Conservation (phyloP, 306 rosid species). For the Vicia faba region DNA sequence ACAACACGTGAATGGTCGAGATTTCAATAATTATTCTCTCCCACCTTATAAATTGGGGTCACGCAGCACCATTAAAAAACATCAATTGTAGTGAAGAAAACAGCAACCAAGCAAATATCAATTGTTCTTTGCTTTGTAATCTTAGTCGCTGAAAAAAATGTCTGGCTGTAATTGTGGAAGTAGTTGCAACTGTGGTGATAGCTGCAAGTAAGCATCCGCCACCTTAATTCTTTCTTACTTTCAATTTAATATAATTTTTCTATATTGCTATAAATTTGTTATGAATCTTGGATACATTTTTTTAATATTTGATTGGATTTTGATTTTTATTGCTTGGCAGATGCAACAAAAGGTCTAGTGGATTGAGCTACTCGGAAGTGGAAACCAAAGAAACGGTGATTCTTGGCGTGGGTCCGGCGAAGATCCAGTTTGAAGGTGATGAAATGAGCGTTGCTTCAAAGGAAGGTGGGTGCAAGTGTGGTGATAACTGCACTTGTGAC, state of each 20-base stretch:
- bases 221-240: neutral
- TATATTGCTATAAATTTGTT: no score
- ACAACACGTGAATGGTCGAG: slow-evolving; percentile 14
- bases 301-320: no score
- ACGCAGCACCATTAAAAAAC: neutral
- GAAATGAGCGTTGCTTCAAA: slow-evolving; percentile 54
- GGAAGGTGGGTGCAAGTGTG: slow-evolving; percentile 71
- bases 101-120: neutral
- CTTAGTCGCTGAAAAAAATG: slow-evolving; percentile 39
- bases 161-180: slow-evolving; percentile 65
- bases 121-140: neutral
- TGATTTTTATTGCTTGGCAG: slow-evolving; percentile 29
- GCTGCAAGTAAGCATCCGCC: slow-evolving; percentile 43
- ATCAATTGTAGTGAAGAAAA: neutral
- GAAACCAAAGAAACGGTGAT: slow-evolving; percentile 49
- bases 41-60: slow-evolving; percentile 9
- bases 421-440: slow-evolving; percentile 44
- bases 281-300: no score
- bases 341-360: slow-evolving; percentile 46
- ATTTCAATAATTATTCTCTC: neutral
- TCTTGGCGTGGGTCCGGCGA: slow-evolving; percentile 52
- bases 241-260: neutral
- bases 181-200: slow-evolving; percentile 52
- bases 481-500: slow-evolving; percentile 66
- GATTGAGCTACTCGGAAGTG: slow-evolving; percentile 46